These are phyloP conservation scores for Cladophialophora immunda DNA, from an alignment of 2,329 filamentous ascomycete species.

Conservation along the genomic window DNA sequence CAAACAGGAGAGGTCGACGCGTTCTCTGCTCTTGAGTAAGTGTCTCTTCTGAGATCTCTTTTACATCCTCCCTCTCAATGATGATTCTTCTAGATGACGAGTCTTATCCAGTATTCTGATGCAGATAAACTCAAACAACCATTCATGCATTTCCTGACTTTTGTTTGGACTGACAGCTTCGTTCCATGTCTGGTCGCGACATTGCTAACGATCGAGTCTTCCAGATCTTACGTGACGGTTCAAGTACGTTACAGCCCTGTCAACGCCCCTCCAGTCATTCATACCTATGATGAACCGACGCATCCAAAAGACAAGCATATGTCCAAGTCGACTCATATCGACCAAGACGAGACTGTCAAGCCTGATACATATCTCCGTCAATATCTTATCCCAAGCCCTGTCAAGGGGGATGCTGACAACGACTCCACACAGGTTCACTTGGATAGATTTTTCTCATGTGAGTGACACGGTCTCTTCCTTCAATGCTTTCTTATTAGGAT, in stretches of 20 bases:
- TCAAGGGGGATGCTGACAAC: neutral
- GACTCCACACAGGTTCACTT: neutral
- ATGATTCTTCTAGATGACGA: conserved; percentile 69
- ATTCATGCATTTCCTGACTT: conserved; percentile 68
- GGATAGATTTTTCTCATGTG: conserved; percentile 15
- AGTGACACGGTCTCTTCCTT: conserved; percentile 27
- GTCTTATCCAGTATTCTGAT: conserved; percentile 69
- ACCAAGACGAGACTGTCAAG: conserved; percentile 62
- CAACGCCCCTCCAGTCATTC: conserved; percentile 42
- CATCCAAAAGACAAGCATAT: conserved; percentile 95
- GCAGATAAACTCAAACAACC: conserved; percentile 64
- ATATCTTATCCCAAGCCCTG: neutral
- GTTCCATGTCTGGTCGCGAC: neutral
- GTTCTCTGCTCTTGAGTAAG: neutral
- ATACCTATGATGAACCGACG: conserved; percentile 87
- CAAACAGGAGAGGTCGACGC: neutral
- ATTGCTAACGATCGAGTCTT: conserved; percentile 4
- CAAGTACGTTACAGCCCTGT: neutral
- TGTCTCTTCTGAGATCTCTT: neutral
- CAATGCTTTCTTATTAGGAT: conserved; percentile 63
- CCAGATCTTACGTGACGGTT: neutral
- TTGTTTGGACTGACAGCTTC: neutral
- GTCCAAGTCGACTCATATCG: conserved; percentile 72
- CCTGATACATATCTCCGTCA: conserved; percentile 32
- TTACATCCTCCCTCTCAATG: conserved; percentile 44